These are phyloP conservation scores for Verticillium tricorpus DNA, from an alignment of 2,329 filamentous ascomycete species.

Conservation along the genomic window DNA sequence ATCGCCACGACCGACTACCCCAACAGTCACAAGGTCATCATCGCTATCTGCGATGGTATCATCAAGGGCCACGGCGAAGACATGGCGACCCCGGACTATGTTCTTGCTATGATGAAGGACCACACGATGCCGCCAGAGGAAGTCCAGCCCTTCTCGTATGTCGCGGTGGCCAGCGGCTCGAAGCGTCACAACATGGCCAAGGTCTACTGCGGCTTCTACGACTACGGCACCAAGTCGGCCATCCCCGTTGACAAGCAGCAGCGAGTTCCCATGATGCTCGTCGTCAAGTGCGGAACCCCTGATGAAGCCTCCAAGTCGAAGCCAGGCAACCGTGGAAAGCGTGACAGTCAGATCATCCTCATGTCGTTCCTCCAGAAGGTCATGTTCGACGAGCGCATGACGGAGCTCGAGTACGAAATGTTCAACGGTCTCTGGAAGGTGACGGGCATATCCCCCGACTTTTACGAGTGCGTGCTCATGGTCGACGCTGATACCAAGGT, in stretches of 20 bases:
- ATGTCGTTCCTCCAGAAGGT: conserved; percentile 99
- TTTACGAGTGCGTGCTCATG: conserved; percentile 97
- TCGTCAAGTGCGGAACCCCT: conserved; percentile 93
- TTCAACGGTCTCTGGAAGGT: conserved; percentile 99
- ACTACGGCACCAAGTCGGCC: conserved; percentile 78
- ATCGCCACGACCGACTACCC: conserved; percentile 97
- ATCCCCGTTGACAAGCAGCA: conserved; percentile 87
- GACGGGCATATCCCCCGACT: conserved; percentile 96
- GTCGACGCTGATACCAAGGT: conserved; percentile 99
- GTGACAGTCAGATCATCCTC: conserved; percentile 96
- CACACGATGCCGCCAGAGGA: conserved; percentile 74
- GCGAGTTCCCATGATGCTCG: conserved; percentile 93
- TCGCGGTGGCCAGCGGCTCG: conserved; percentile 89
- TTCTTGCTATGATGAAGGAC: conserved; percentile 91
- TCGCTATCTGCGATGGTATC: conserved; percentile 94
- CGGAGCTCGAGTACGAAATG: conserved; percentile 98
- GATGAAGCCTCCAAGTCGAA: conserved; percentile 78
- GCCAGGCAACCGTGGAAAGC: conserved; percentile 95
- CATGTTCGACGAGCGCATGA: conserved; percentile 99
- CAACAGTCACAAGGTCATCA: conserved; percentile 96
- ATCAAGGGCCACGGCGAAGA: conserved; percentile 93
- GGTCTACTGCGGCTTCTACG: conserved; percentile 96
- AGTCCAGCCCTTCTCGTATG: conserved; percentile 88
- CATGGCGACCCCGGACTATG: conserved; percentile 83
- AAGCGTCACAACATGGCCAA: conserved; percentile 99